Evolutionary conservation across 2,329 filamentous ascomycete species (phyloP), one percentile per base, ranked within the genome.

Genomic region (Penicillium sp.): DNA sequence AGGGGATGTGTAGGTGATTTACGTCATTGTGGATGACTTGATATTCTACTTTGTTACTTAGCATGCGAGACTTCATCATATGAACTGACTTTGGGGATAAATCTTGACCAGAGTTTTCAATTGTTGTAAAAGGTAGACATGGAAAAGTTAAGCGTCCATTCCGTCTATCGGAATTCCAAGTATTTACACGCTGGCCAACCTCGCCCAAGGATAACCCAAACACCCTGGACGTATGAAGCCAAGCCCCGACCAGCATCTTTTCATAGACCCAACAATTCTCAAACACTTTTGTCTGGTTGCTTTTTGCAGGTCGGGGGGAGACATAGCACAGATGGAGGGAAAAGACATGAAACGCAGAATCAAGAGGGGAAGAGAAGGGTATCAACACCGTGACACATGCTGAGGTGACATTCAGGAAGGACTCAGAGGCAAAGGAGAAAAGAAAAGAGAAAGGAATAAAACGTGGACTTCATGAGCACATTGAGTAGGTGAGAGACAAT

Each of bases 311-410:
- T 22, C 18, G 18, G 18, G 18, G 9, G 18, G 25, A 27, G 25
- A n/a, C 25, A 27, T 6, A 13, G 25, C 26, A 39, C 37, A 39
- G 37, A 39, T 44, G 27, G 27, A 35, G 37, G 33, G 40, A 32
- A 25, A 38, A 32, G 32, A 29, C 37, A 38, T 45, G 50, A 53
- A 54, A 55, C 39, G 59, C 18, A 54, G 39, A 51, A 52, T 55
- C 56, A 62, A 56, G 54, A 49, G 51, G 54, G 52, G 35, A 22
- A 22, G 48, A 50, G 44, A 52, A 61, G 62, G 62, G 62, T 65
- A 66, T 65, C 61, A 65, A 65, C 61, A 66, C 61, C 61, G 57
- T 59, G 53, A 60, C 50, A 61, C 61, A 64, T 64, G 61, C 60
- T 63, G 47, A 38, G 41, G 40, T 35, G 45, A 47, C 25, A 42